These are phyloP conservation scores for Aspergillus clavatus DNA, from an alignment of 2,329 filamentous ascomycete species.

Conservation along the genomic window DNA sequence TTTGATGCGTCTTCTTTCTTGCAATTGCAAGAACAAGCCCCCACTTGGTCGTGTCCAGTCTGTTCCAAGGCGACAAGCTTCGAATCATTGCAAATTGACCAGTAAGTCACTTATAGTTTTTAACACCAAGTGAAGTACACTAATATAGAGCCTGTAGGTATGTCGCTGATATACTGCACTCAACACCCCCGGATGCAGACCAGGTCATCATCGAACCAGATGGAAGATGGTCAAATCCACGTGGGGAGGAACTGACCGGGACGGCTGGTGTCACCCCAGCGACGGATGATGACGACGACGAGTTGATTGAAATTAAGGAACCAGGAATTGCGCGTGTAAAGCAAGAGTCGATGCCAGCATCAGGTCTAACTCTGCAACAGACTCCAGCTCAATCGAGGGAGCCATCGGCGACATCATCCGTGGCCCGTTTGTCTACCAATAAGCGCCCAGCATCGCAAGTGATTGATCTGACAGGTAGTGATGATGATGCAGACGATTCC, in stretches of 20 bases:
- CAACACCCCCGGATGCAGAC: conserved; percentile 66
- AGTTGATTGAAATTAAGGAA: conserved; percentile 49
- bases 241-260: conserved; percentile 38
- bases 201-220: conserved; percentile 87
- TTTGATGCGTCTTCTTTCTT: conserved; percentile 92
- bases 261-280: conserved; percentile 35
- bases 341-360: conserved; percentile 24
- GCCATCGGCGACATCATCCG: conserved; percentile 37
- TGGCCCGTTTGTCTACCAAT: conserved; percentile 30
- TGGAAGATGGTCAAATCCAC: conserved; percentile 65
- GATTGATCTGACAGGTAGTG: conserved; percentile 53
- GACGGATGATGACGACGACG: conserved; percentile 46
- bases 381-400: conserved; percentile 36
- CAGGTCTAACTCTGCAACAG: conserved; percentile 25
- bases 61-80: conserved; percentile 81
- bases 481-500: conserved; percentile 47
- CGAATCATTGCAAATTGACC: conserved; percentile 78
- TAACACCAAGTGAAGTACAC: not conserved
- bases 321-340: conserved; percentile 34
- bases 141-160: conserved; percentile 59
- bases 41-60: conserved; percentile 93
- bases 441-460: conserved; percentile 47
- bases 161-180: conserved; percentile 77
- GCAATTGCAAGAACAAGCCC: conserved; percentile 90
- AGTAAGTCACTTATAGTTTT: conserved; percentile 50